Evolutionary conservation across 108 stramenopile species (phyloP), one percentile per base, ranked within the genome.

Genomic region (Conticribra guillardii): DNA sequence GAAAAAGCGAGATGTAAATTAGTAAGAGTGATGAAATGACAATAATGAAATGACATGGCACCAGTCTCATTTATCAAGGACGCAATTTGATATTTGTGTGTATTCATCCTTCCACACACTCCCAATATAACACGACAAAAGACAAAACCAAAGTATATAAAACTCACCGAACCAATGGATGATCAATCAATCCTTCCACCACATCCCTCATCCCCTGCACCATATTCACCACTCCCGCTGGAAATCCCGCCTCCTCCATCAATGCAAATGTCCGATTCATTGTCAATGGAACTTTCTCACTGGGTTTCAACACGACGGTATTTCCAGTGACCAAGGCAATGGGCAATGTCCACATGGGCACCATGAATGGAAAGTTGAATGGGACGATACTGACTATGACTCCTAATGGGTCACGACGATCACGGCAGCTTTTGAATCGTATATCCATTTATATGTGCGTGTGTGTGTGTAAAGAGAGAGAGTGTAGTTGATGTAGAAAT

Each of bases 251-350:
- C 64, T 88, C 57, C 59, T 84, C 73, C 32, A 95, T 67, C 8
- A 92, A 67, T 26, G 64, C 65, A 27, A 82, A 71, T 16, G 87
- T 85, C 8, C 75, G 79, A 44, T 79, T 57, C 94, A 94, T 92
- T 28, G 92, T 94, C 61, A 93, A 27, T 11, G 96, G 96, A n/a
- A 94, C 93, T 65, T 97, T 93, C 67, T 97, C 96, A 50, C 80
- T 82, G 3, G 96, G 96, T 64, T 97, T 96, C 24, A 91, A 50
- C 11, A 94, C 63, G 30, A 94, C 78, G 34, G 89, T 87, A 80
- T 99, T 99, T 27, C 99, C 99, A 54, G 87, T 77, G 0, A 96
- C 91, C 33, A 97, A 61, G 17, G 97, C 96, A 63, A 98, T 95
- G 18, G 99, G 97, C 23, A 96, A 46, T 30, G 89, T 94, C 96